phyloP scores from a whole-genome alignment of 2,329 filamentous ascomycete genomes.

The Fusarium armeniacum region DNA sequence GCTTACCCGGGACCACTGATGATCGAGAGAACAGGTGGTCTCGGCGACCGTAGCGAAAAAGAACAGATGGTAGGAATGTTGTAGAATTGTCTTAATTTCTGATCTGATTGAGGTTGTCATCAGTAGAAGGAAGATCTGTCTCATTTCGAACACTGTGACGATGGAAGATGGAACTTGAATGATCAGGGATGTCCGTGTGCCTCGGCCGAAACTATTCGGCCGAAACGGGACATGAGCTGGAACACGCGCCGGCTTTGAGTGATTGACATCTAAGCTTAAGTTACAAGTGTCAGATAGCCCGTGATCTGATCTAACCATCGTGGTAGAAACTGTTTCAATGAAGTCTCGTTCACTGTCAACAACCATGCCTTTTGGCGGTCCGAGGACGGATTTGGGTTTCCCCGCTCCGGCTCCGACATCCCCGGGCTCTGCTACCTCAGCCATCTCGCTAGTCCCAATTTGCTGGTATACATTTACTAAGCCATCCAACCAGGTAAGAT shows the following conservation, averaged over 20 bases:
- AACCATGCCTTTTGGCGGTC: background rate
- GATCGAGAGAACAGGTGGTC: background rate
- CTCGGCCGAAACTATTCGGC: background rate
- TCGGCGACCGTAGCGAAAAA: background rate
- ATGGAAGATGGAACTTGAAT: background rate
- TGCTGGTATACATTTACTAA: conserved; percentile 1
- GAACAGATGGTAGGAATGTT: background rate
- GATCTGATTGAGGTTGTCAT: no score
- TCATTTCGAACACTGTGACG: accelerated
- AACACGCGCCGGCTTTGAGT: background rate
- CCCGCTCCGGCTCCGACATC: conserved; percentile 30
- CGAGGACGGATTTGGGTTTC: background rate
- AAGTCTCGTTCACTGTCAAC: background rate
- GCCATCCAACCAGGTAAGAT: conserved; percentile 26
- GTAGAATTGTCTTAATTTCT: no score
- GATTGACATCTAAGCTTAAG: background rate
- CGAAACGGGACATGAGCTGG: background rate
- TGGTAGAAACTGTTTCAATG: background rate
- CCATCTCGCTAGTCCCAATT: conserved; percentile 6
- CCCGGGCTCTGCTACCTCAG: conserved; percentile 17
- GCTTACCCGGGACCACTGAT: background rate
- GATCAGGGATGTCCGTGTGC: accelerated
- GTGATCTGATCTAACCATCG: background rate
- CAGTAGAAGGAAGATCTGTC: no score
- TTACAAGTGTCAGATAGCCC: background rate